A percentile compares a stretch with the other conserved stretches of the same genome.
Evolutionary conservation across 2,329 filamentous ascomycete species (phyloP).

Genomic region (Colletotrichum eleusines): DNA sequence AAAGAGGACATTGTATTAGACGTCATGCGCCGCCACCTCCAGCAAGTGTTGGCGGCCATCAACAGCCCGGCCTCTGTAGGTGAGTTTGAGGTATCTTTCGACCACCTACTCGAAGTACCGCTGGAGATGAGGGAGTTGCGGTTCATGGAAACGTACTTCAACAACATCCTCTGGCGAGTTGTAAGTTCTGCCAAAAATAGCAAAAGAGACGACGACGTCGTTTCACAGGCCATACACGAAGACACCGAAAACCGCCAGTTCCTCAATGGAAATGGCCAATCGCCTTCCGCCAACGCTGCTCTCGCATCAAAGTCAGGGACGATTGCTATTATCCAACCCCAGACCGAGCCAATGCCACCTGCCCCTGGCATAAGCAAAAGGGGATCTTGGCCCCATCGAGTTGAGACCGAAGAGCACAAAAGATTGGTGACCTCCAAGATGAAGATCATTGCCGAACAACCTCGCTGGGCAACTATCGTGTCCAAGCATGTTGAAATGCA

Average conservation of each 20-base stretch:
- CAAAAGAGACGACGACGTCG: conserved; percentile 21
- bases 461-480: neutral
- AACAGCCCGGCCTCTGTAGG: conserved; percentile 49
- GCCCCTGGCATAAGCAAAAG: conserved; percentile 7
- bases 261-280: neutral
- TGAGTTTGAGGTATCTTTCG: conserved; percentile 4
- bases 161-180: conserved; percentile 7
- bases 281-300: neutral
- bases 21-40: conserved; percentile 62
- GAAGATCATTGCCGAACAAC: neutral
- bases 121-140: conserved; percentile 27
- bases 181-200: neutral
- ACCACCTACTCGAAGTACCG: neutral
- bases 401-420: neutral
- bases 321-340: neutral
- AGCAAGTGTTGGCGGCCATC: conserved; percentile 60
- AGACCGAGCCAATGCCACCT: neutral
- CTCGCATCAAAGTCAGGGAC: neutral
- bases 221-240: conserved; percentile 14
- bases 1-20: conserved; percentile 54
- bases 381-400: conserved; percentile 3
- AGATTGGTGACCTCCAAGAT: too few relatives aligned
- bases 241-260: conserved; percentile 2
- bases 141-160: conserved; percentile 35
- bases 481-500: neutral